Evolutionary conservation across 225 moss, liverwort and hornwort species (phyloP), one percentile per base, ranked within the genome.

Genomic region (Antitrichia curtipendula): DNA sequence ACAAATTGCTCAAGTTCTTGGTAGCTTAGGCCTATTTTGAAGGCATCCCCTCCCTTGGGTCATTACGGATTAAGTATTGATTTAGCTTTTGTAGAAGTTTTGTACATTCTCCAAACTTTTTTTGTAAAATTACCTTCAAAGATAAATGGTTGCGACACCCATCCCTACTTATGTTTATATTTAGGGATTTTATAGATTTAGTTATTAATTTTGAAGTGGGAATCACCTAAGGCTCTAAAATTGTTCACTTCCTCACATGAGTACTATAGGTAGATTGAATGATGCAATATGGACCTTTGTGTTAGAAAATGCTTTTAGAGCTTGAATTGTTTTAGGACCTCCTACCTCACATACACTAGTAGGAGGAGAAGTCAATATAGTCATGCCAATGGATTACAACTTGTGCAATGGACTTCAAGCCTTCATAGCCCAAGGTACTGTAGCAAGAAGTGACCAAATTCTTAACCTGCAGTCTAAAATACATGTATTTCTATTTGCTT

Each of bases 101-200:
- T 45, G n/a, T n/a, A n/a, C n/a, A n/a, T n/a, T n/a, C n/a, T n/a
- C n/a, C n/a, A n/a, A n/a, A n/a, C n/a, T n/a, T n/a, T n/a, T n/a
- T n/a, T n/a, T n/a, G n/a, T n/a, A n/a, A n/a, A n/a, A n/a, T n/a
- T n/a, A n/a, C 7, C 3, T 73, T 29, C 10, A 73, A 45, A 47
- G 6, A 43, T 71, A 27, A 71, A 43, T 27, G 5, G 8, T 0
- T 29, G 1, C 1, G 2, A 3, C 28, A 45, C 3, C 9, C 1
- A 1, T 70, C 9, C 29, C 10, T 16, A 17, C 3, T 28, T 16
- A 43, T 27, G 43, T 28, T 16, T 16, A 10, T 43, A 45, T 71
- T 72, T 43, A 3, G 6, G 9, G 3, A 28, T 45, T 6, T 28
- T 43, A 1, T 72, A 72, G 17, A 45, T 16, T 45, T 43, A 27